Evolutionary conservation across 345 rosid species (phyloP).

Genomic region (Ceriops tagal): DNA sequence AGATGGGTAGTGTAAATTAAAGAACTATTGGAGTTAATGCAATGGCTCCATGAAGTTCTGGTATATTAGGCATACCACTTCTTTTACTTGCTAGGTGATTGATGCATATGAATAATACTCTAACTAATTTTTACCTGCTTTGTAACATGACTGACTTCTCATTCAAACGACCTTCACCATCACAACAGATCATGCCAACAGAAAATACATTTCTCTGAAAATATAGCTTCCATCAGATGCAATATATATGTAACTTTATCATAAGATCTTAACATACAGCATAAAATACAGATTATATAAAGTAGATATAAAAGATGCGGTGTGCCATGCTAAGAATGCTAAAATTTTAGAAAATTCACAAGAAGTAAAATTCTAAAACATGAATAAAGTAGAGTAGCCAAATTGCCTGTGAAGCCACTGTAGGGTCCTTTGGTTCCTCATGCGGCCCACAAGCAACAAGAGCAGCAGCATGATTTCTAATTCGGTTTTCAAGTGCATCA

Average conservation of each 20-base stretch:
- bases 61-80: not conserved
- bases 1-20: not conserved
- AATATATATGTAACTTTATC: slow-evolving; percentile 12
- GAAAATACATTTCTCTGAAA: slow-evolving; percentile 74
- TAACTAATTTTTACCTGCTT: slow-evolving; percentile 65
- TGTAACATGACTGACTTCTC: slow-evolving; percentile 81
- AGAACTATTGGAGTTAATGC: no score
- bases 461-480: slow-evolving; percentile 50
- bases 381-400: not conserved
- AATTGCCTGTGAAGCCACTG: slow-evolving; percentile 86
- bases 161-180: slow-evolving; percentile 89
- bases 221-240: slow-evolving; percentile 30
- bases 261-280: not conserved
- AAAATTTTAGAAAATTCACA: not conserved
- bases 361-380: not conserved
- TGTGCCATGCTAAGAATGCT: not conserved
- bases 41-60: no score
- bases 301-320: no score
- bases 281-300: no score
- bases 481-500: slow-evolving; percentile 65
- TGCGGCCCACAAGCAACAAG: slow-evolving; percentile 56
- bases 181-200: slow-evolving; percentile 93
- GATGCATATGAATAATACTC: slow-evolving; percentile 5
- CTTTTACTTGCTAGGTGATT: slow-evolving; percentile 2
- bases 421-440: slow-evolving; percentile 76